These are phyloP conservation scores for Phyllostachys edulis DNA, from an alignment of 176 grass and related monocot genomes.

Conservation along the genomic window DNA sequence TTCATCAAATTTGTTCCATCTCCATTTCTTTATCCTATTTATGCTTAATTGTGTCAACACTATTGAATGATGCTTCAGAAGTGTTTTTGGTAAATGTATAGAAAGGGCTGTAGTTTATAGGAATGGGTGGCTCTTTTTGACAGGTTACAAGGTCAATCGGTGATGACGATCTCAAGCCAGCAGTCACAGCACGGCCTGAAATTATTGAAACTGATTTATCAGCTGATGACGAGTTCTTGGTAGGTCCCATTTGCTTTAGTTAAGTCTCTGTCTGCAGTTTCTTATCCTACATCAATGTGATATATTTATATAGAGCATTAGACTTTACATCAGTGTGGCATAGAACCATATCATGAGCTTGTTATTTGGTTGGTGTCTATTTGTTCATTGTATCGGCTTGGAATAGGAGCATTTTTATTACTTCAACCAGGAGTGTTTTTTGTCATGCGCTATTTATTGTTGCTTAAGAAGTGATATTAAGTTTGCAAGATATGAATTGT, in stretches of 20 bases:
- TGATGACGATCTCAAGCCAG: constrained; percentile 95
- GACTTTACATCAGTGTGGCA: not conserved
- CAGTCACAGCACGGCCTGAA: constrained; percentile 86
- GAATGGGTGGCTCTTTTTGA: constrained; percentile 27
- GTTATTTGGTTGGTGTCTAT: not conserved
- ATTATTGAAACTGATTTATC: constrained; percentile 74
- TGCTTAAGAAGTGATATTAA: not conserved
- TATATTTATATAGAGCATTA: not conserved
- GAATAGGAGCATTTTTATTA: not conserved
- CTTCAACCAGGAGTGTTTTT: not conserved
- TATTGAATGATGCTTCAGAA: not conserved
- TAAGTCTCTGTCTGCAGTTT: constrained; percentile 10
- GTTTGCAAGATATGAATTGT: not conserved
- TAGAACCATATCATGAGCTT: not conserved
- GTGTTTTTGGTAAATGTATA: not conserved
- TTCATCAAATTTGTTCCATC: constrained; percentile 6
- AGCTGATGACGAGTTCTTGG: constrained; percentile 76
- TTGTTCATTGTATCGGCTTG: not conserved
- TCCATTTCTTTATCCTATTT: not conserved
- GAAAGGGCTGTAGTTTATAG: not conserved
- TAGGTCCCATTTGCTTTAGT: constrained; percentile 36
- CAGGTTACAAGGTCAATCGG: constrained; percentile 95
- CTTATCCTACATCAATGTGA: constrained; percentile 3
- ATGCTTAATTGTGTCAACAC: not conserved
- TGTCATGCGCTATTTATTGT: not conserved